Evolutionary conservation across 441 rosid species (phyloP).

Genomic region (Corymbia calophylla): DNA sequence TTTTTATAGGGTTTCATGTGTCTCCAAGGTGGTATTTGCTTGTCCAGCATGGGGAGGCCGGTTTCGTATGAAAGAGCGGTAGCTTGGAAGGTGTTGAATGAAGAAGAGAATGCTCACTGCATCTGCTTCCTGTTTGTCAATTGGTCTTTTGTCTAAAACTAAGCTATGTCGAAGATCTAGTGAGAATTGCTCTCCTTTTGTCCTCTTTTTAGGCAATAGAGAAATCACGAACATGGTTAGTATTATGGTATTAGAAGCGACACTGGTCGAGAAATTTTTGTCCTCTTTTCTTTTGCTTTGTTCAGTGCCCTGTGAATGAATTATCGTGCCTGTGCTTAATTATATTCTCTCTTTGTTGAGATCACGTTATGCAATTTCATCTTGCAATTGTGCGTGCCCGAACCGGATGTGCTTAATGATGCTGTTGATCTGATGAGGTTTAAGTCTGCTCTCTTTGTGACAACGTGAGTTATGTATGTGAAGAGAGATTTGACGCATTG

Average conservation of each 20-base stretch:
- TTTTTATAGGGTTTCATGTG: constrained; percentile 55
- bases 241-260: not conserved
- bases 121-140: constrained; percentile 66
- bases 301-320: not conserved
- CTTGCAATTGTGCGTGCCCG: not conserved
- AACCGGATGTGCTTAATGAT: not conserved
- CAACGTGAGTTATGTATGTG: not conserved
- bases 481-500: not conserved
- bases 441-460: not conserved
- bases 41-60: constrained; percentile 79
- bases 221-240: not conserved
- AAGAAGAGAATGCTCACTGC: constrained; percentile 66
- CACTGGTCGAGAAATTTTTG: not conserved
- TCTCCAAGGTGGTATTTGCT: constrained; percentile 60
- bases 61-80: constrained; percentile 60
- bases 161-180: not conserved
- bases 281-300: not conserved
- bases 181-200: not conserved
- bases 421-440: not conserved
- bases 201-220: not conserved
- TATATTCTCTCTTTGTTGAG: not conserved
- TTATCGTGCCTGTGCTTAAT: not conserved
- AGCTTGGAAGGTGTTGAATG: constrained; percentile 75
- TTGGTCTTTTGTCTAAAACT: constrained; percentile 54
- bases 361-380: not conserved